Conservation (phyloP, 169 alveolate genomes). For the Amoebophrya sp. region DNA sequence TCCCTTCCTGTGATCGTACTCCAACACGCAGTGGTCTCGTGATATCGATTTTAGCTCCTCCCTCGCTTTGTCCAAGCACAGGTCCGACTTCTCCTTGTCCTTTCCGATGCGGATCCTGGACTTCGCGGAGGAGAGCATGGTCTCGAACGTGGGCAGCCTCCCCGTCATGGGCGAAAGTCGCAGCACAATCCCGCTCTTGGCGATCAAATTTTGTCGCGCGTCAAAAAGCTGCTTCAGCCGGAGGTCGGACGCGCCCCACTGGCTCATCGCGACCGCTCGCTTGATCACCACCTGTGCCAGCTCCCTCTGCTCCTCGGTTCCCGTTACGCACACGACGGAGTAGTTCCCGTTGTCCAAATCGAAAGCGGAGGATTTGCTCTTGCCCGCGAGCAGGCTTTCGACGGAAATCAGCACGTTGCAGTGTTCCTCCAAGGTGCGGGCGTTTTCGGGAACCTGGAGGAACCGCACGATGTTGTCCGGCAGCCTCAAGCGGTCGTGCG, state of each 20-base stretch:
- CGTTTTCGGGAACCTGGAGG: too few species aligned
- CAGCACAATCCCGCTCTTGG: neutral
- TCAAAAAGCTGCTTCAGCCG: neutral
- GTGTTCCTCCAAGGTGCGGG: too few species aligned
- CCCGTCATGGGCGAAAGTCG: neutral
- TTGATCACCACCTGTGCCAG: neutral
- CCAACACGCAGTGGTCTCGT: neutral
- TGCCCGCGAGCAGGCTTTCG: too few species aligned
- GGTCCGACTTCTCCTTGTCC: neutral
- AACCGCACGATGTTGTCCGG: too few species aligned
- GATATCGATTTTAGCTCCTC: too few species aligned
- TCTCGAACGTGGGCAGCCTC: neutral
- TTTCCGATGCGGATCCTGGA: neutral
- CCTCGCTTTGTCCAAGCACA: too few species aligned
- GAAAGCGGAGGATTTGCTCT: too few species aligned
- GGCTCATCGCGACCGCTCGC: neutral
- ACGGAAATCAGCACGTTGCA: too few species aligned
- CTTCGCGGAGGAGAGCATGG: neutral
- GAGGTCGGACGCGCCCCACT: neutral
- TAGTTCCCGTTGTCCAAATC: too few species aligned
- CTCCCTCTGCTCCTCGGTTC: neutral
- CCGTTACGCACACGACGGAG: neutral
- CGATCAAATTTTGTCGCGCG: neutral
- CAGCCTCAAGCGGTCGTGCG: too few species aligned
- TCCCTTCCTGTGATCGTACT: neutral